Base-by-base conservation (phyloP, 1,284 basidiomycete genomes). In the Malassezia sympodialis region DNA sequence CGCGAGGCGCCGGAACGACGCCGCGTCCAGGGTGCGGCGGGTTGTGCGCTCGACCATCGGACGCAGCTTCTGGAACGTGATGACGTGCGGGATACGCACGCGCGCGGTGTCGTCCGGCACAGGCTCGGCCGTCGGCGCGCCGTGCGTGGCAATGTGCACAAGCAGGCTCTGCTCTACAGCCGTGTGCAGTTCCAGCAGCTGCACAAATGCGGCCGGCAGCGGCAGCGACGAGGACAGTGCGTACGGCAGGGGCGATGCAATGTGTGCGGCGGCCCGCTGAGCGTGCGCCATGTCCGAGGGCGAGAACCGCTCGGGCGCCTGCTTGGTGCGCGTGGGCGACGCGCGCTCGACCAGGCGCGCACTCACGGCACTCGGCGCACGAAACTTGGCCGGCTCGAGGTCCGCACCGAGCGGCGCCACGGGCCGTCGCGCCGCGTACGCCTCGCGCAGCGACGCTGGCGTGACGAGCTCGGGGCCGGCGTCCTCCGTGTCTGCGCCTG, bases 161-260 rank as follows among this genome's bases (percentile, higher is more conserved):
- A 72, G 62, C 2, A 72, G 56, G 11, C 64, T 61, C 30, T 70
- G 68, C 27, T 72, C 69, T 7, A 72, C 51, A 7, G 68, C 69
- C 1, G 56, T 53, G 28, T 72, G 69, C 4, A 64, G 55, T 4
- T 61, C 52, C 45, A 67, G 26, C 6, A 72, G 41, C 26, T 59
- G 60, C 32, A 66, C 52, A n/a, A 59, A 62, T 45, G 66, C 59
- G 1, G 53, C 40, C 0, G 67, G 66, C 1, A 72, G 49, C 1
- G 62, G 54, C n/a, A 72, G 51, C 27, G 40, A 2, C 6, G 24
- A 2, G 15, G 21, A 23, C 39, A 52, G 23, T 0, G 15, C 19
- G 44, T 57, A 57, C 2, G 44, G 49, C n/a, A 45, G 24, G 35
- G 30, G 31, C 45, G 17, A 17, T 21, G 31, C 24, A 35, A 23